Evolutionary conservation across 2,329 filamentous ascomycete species (phyloP).

Genomic region (Neofusicoccum sp.): DNA sequence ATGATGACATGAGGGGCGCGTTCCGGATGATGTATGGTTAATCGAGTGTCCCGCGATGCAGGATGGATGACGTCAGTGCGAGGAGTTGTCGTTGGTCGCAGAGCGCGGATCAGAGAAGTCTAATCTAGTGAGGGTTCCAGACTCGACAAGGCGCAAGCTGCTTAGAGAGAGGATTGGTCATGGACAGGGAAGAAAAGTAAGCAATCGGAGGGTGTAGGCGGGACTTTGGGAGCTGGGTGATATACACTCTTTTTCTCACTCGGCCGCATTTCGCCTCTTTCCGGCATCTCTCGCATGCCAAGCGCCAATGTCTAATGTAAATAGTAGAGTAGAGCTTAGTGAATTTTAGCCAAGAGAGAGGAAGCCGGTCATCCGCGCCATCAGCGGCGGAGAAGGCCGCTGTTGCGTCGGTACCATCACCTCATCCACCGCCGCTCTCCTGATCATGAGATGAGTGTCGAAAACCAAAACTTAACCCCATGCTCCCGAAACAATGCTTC

Average conservation of each 20-base stretch:
- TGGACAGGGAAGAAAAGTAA: not conserved
- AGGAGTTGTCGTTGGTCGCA: not conserved
- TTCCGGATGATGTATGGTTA: not conserved
- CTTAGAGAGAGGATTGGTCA: not conserved
- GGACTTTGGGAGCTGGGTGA: not conserved
- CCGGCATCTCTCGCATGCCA: slow-evolving; percentile 7
- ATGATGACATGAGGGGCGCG: not conserved
- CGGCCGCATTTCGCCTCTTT: not conserved
- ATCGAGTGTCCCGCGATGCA: not conserved
- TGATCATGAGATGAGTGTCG: not conserved
- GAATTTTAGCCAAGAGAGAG: not conserved
- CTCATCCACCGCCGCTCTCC: slow-evolving; percentile 5
- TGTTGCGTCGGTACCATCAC: not conserved
- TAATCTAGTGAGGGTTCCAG: not conserved
- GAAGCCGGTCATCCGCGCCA: not conserved
- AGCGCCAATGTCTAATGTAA: not conserved
- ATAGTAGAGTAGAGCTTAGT: not conserved
- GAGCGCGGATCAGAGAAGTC: not conserved
- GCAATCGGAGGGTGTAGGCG: not conserved
- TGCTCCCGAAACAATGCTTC: not conserved
- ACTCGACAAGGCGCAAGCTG: not conserved
- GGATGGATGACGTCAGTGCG: slow-evolving; percentile 9
- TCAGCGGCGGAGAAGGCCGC: not conserved
- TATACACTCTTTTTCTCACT: not conserved
- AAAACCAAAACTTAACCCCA: not conserved